A percentile compares a stretch with the other conserved stretches of the same genome.
These are phyloP conservation scores for Pelargonium fulgidum DNA, from an alignment of 441 rosid genomes.

Conservation along the genomic window DNA sequence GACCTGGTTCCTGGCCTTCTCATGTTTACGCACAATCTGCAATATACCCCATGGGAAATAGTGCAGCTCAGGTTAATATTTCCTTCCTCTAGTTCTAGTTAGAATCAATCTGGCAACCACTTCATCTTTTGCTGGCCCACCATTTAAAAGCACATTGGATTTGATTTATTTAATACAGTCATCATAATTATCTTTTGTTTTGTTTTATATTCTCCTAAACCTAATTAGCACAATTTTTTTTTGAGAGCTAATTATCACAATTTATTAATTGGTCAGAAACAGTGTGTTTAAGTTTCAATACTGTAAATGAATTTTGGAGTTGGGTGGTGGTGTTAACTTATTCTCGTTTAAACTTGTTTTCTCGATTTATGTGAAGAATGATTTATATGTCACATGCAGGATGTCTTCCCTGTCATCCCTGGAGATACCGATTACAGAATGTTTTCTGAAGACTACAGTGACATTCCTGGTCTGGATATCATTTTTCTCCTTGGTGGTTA, in stretches of 20 bases:
- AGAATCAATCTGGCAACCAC: conserved; percentile 14
- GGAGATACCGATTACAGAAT: conserved; percentile 98
- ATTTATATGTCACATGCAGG: conserved; percentile 40
- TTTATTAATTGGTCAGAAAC: neutral
- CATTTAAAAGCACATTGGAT: neutral
- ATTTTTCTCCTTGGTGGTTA: conserved; percentile 96
- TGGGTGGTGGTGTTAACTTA: neutral
- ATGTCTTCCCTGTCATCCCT: conserved; percentile 80
- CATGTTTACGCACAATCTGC: conserved; percentile 82
- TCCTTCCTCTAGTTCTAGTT: conserved; percentile 11
- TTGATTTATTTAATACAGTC: neutral
- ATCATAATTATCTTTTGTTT: neutral
- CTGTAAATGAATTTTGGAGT: neutral
- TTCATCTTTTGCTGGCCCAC: conserved; percentile 1
- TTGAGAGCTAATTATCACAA: too few relatives aligned
- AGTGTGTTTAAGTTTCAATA: neutral
- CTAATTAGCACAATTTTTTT: neutral
- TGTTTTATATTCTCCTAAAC: neutral
- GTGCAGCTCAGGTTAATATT: conserved; percentile 88
- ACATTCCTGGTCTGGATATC: conserved; percentile 94
- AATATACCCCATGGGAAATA: conserved; percentile 87
- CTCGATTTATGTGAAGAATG: neutral
- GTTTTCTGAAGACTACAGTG: conserved; percentile 82
- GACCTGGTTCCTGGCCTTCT: conserved; percentile 95
- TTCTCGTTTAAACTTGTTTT: neutral